Evolutionary conservation across 2,329 filamentous ascomycete genomes (phyloP), one percentile per base, ranked within the genome.

Genomic region (Dichotomopilus funicola): DNA sequence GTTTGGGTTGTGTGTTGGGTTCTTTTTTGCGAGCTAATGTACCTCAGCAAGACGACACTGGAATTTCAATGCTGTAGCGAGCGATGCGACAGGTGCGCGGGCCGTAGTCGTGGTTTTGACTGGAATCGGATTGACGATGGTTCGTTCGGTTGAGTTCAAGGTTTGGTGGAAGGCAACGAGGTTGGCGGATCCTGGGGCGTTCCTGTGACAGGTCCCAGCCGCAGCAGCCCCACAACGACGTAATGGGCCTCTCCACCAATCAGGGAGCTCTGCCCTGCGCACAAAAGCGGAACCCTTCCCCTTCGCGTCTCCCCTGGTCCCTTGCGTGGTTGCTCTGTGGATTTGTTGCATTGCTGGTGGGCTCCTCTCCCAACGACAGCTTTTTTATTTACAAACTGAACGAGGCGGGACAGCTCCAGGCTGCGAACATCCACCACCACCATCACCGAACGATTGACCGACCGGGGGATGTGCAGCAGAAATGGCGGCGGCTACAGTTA

Each of bases 401-500:
- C 40, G 12, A n/a, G 4, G 6, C 12, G 37, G 2, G 1, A 12
- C 37, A 38, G 37, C 37, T 38, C 37, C 12, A 46, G 38, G 31
- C 35, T 34, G 40, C 34, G 9, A 36, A 40, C 10, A 49, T 31
- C 47, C 35, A 37, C 49, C 37, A 55, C 43, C 48, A 54, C 38
- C 19, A 27, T 27, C 45, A 47, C 49, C 10, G 43, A 12, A 7
- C 27, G 41, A 9, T 11, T 27, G 19, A 9, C 12, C 49, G 9
- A 19, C 49, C 60, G 56, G 72, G 73, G 66, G 70, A 78, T 76
- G 74, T 68, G 66, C 71, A 69, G 71, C 70, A 65, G 74, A 68
- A 49, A 82, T 82, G 78, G 74, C 78, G 65, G 70, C 69, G 66
- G 71, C 72, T 67, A 75, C 72, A 68, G 78, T 75, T 73, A 83